Percentiles rank a stretch among this genome's conserved stretches.
phyloP scores from a whole-genome alignment of 73 alveolate genomes.

The Tetrahymena borealis region DNA sequence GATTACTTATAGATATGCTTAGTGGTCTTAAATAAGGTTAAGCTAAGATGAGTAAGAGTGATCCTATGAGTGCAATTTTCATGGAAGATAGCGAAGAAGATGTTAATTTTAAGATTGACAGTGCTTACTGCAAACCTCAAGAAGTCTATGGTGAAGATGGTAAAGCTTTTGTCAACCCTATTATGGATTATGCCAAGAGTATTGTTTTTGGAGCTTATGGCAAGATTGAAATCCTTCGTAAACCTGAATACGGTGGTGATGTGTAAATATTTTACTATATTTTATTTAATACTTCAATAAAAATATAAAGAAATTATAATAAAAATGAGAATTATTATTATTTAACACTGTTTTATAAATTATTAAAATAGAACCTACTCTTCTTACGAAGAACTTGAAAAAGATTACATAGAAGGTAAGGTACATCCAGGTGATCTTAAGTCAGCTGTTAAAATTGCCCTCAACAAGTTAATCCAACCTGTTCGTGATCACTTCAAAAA shows the following conservation, averaged over 20 bases:
- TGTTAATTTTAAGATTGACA: slow-evolving; percentile 88
- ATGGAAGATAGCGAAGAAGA: slow-evolving; percentile 98
- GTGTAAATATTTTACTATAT: neutral
- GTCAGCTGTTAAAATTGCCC: slow-evolving; percentile 63
- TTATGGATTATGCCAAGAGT: slow-evolving; percentile 75
- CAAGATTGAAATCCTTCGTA: slow-evolving; percentile 52
- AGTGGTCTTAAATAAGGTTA: slow-evolving; percentile 93
- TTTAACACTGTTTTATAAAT: no score
- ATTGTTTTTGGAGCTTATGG: slow-evolving; percentile 78
- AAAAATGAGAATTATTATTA: no score
- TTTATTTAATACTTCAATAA: neutral
- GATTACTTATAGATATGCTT: slow-evolving; percentile 40
- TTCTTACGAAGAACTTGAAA: slow-evolving; percentile 67
- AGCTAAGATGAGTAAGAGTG: slow-evolving; percentile 95
- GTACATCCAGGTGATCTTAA: slow-evolving; percentile 91
- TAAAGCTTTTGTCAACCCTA: slow-evolving; percentile 77
- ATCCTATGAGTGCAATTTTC: slow-evolving; percentile 97
- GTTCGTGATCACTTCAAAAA: slow-evolving; percentile 88
- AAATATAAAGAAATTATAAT: no score
- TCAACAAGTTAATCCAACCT: slow-evolving; percentile 90
- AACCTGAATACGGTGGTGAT: slow-evolving; percentile 72
- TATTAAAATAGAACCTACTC: slow-evolving; percentile 33
- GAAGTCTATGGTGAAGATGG: neutral
- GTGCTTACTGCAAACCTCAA: slow-evolving; percentile 93
- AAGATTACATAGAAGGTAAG: slow-evolving; percentile 66